A percentile compares a stretch with the other conserved stretches of the same genome.
Conservation (phyloP, 352 stramenopile genomes). For the Blastocystis sp. region DNA sequence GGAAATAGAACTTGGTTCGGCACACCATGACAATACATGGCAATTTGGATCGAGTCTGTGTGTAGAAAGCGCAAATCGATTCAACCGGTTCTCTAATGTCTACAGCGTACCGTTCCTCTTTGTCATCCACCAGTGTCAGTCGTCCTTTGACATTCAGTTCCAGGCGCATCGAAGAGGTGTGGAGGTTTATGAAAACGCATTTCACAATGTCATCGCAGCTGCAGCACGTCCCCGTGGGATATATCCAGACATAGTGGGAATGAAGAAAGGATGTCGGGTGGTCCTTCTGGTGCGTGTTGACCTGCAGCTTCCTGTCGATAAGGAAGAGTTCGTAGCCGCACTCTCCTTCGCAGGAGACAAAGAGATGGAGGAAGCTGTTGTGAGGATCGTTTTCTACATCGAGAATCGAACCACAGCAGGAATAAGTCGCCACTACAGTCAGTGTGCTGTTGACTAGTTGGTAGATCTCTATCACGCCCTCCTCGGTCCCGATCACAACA, state of each 20-base stretch:
- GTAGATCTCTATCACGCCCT: conserved; percentile 12
- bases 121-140: neutral
- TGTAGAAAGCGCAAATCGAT: neutral
- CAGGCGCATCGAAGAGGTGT: neutral
- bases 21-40: conserved; percentile 3
- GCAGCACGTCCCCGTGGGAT: neutral
- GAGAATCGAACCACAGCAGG: neutral
- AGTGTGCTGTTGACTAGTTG: neutral
- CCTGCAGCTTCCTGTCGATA: neutral
- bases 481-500: conserved; percentile 27
- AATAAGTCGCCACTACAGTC: neutral
- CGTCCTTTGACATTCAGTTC: neutral
- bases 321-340: neutral
- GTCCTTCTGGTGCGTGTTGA: neutral
- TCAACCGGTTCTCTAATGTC: neutral
- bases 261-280: neutral
- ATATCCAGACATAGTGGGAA: neutral
- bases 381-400: neutral
- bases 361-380: neutral
- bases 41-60: neutral
- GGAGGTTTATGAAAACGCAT: neutral
- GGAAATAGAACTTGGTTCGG: neutral
- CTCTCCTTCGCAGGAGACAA: conserved; percentile 15
- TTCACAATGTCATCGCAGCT: neutral
- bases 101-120: neutral